Conservation (phyloP, 352 stramenopile genomes). For the Pythium guiyangense region DNA sequence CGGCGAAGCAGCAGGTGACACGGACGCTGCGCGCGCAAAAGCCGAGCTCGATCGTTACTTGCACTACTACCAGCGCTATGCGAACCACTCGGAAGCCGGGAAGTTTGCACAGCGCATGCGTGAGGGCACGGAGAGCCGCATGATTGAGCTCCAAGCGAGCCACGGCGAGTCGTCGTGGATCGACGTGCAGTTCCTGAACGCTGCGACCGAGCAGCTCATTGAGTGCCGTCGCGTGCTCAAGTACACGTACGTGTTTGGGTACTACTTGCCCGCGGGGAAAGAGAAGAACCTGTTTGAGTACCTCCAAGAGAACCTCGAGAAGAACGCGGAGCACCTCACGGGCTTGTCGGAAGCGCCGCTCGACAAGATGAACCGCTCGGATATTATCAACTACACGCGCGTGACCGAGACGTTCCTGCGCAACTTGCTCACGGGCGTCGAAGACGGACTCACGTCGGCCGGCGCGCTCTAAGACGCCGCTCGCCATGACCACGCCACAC, state of each 20-base stretch:
- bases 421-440: constrained; percentile 88
- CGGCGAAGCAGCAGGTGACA: constrained; percentile 41
- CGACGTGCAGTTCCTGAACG: constrained; percentile 98
- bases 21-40: constrained; percentile 91
- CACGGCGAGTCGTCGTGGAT: constrained; percentile 92
- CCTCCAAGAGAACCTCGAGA: constrained; percentile 92
- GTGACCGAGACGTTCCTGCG: constrained; percentile 91
- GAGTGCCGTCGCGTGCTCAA: constrained; percentile 98
- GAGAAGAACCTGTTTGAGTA: constrained; percentile 95
- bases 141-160: constrained; percentile 95
- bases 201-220: constrained; percentile 95
- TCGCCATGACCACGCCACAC: background rate
- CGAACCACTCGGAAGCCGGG: constrained; percentile 94
- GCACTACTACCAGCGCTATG: constrained; percentile 99
- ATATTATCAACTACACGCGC: constrained; percentile 94
- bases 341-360: constrained; percentile 89
- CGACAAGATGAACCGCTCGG: constrained; percentile 89
- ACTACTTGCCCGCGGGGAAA: constrained; percentile 88
- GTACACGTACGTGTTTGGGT: constrained; percentile 97
- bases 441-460: constrained; percentile 81
- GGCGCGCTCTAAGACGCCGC: constrained; percentile 9
- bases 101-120: constrained; percentile 97
- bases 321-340: constrained; percentile 91
- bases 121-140: constrained; percentile 92
- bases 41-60: constrained; percentile 98